These are phyloP conservation scores for Reticulascus tulasneorum DNA, from an alignment of 2,329 filamentous ascomycete species.

Conservation along the genomic window DNA sequence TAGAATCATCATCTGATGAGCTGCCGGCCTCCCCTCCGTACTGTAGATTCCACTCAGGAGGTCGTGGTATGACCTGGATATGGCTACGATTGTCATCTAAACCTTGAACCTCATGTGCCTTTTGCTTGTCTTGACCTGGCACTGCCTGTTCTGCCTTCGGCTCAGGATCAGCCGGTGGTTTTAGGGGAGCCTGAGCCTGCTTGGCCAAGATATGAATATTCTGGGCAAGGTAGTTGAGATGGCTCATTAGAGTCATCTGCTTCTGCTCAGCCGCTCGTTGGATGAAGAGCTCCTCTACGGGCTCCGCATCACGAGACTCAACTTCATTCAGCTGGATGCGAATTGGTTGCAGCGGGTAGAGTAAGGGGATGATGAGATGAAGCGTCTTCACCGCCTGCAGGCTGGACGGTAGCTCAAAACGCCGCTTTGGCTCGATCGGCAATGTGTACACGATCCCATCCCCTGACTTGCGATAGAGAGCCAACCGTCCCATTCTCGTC, in stretches of 20 bases:
- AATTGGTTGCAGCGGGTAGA: constrained; percentile 69
- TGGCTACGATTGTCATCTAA: constrained; percentile 53
- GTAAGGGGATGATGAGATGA: constrained; percentile 63
- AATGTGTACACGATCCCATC: constrained; percentile 69
- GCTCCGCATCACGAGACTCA: constrained; percentile 54
- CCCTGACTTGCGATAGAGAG: constrained; percentile 62
- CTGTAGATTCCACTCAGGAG: constrained; percentile 66
- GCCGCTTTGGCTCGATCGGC: constrained; percentile 63
- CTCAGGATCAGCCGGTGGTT: constrained; percentile 15
- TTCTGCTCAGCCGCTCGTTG: constrained; percentile 52
- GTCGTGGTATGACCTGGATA: constrained; percentile 67
- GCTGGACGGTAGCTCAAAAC: constrained; percentile 54
- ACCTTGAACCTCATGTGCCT: constrained; percentile 13
- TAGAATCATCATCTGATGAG: constrained; percentile 31
- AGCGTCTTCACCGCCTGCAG: constrained; percentile 61
- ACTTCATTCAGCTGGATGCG: constrained; percentile 63
- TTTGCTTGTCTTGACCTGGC: constrained; percentile 14
- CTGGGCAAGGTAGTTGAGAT: constrained; percentile 70
- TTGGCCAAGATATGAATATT: constrained; percentile 66
- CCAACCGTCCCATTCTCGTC: constrained; percentile 65
- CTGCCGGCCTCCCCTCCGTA: constrained; percentile 42
- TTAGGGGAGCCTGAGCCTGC: constrained; percentile 31
- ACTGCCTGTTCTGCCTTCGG: constrained; percentile 7
- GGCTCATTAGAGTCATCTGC: constrained; percentile 64
- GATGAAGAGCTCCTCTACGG: constrained; percentile 62